Conservation (phyloP, 768 basidiomycete genomes). For the Trametes elegans region DNA sequence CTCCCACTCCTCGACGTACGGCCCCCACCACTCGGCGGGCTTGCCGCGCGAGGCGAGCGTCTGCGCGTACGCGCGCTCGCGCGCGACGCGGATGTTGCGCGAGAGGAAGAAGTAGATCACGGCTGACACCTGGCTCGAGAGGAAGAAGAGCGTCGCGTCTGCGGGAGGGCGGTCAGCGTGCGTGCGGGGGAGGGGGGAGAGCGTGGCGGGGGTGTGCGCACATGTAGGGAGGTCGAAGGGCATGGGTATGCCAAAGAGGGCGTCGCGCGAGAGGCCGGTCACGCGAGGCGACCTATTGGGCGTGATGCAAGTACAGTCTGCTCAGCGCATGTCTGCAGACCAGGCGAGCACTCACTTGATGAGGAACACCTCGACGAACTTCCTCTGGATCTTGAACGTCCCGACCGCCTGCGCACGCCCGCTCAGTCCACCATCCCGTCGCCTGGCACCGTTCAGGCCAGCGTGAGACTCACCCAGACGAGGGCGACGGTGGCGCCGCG, state of each 20-base stretch:
- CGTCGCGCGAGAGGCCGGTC: slow-evolving; percentile 59
- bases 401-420: slow-evolving; percentile 48
- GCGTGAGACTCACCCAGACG: slow-evolving; percentile 54
- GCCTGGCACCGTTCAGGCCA: background rate
- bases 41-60: slow-evolving; percentile 85
- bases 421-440: background rate
- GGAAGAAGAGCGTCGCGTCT: slow-evolving; percentile 76
- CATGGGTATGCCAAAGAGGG: slow-evolving; percentile 60
- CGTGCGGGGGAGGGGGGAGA: background rate
- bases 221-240: slow-evolving; percentile 74
- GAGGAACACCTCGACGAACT: slow-evolving; percentile 63
- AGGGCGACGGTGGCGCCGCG: slow-evolving; percentile 69
- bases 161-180: slow-evolving; percentile 2
- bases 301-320: background rate
- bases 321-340: background rate
- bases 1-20: slow-evolving; percentile 82
- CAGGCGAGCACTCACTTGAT: slow-evolving; percentile 45
- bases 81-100: slow-evolving; percentile 78
- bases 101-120: slow-evolving; percentile 84
- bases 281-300: slow-evolving; percentile 55
- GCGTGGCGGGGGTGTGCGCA: slow-evolving; percentile 34
- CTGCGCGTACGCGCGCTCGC: slow-evolving; percentile 75
- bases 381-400: slow-evolving; percentile 71
- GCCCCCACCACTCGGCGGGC: slow-evolving; percentile 78
- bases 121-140: slow-evolving; percentile 69